Evolutionary conservation across 2,329 filamentous ascomycete genomes (phyloP).

Genomic region (Phaeosphaeria sp.): DNA sequence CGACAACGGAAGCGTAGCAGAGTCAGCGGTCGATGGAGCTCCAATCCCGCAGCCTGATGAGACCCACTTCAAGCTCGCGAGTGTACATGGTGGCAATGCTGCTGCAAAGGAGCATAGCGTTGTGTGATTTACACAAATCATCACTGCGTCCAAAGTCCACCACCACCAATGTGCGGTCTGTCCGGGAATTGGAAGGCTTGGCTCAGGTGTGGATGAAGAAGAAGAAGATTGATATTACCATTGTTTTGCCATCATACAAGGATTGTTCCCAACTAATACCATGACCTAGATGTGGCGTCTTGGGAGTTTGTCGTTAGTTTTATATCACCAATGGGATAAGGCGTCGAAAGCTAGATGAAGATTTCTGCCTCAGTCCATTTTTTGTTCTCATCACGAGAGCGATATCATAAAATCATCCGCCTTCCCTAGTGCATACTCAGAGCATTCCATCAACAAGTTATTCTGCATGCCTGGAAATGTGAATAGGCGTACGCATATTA

Average conservation of each 20-base stretch:
- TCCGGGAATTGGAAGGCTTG: background rate
- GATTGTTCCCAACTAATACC: background rate
- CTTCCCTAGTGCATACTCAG: no score
- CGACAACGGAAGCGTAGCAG: conserved; percentile 4
- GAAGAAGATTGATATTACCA: background rate
- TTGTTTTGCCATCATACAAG: background rate
- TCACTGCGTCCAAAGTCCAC: background rate
- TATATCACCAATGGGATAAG: no score
- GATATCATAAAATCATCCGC: no score
- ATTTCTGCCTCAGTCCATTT: no score
- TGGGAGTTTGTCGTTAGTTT: background rate
- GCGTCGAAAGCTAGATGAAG: no score
- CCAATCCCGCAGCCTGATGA: background rate
- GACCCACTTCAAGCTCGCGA: conserved; percentile 1
- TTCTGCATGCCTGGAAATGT: no score
- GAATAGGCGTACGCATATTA: no score
- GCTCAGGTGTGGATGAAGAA: background rate
- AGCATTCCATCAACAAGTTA: no score
- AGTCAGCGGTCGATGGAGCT: background rate
- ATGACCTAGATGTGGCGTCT: background rate
- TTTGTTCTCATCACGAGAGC: no score
- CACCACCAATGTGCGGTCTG: background rate
- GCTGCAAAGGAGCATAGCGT: background rate
- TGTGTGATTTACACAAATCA: background rate
- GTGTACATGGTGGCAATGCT: conserved; percentile 1